Base-by-base conservation (phyloP, 2,329 filamentous ascomycete species). In the Aspergillus jensenii region DNA sequence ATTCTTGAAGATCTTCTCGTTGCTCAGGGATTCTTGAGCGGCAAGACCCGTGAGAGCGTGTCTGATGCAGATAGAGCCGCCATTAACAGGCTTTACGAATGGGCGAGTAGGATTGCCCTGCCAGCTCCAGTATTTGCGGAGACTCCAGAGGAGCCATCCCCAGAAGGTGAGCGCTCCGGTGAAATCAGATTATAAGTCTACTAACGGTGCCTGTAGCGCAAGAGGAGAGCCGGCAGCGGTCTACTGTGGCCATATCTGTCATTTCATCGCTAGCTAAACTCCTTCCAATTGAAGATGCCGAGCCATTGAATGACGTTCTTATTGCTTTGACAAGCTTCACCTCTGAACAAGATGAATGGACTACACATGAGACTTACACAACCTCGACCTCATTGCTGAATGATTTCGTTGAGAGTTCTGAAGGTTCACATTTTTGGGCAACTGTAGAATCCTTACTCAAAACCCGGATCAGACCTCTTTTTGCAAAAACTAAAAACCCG, bases 401-500 rank as follows among this genome's bases (percentile, higher is more conserved):
- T 4, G 33, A 17, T 15, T 46, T 56, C 39, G 21, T 41, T 9
- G 46, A 50, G 8, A 55, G 64, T 15, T 27, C 49, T 17, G 27
- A 50, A 14, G 31, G 48, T 23, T 39, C 9, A 3, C 40, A 41
- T 1, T 63, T 71, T 25, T 67, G 67, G 62, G 14, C 41, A 6
- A 45, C 54, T 2, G 41, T 65, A 3, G 67, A 67, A 55, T 52
- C 45, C 1, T 59, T 59, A 4, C 59, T 68, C 31, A 66, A 64
- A 23, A 60, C 60, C 4, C 73, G 61, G 45, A 71, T 79, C 55
- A 74, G 72, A 35, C 76, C 77, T 7, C 66, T 78, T 11, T 80
- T 80, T 55, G 73, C 71, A 6, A 75, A 71, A 45, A 71, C 71
- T 6, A 75, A 71, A 52, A 78, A 76, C 53, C 71, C 75, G 5